Evolutionary conservation across 75 land plant genomes (phyloP).

Genomic region (Azolla pinnata): DNA sequence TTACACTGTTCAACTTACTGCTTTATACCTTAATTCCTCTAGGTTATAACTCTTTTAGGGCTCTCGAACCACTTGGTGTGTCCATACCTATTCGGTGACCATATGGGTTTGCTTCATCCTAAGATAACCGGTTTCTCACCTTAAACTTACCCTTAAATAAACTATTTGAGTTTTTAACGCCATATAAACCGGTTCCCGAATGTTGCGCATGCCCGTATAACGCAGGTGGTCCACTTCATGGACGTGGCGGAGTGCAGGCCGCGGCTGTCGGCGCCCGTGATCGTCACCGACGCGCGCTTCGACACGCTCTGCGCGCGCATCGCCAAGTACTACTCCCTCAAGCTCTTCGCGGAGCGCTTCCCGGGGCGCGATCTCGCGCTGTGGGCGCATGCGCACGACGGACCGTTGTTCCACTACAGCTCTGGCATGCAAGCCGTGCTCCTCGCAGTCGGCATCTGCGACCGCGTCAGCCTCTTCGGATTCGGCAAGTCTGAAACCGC

Average conservation of each 20-base stretch:
- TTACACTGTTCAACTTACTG: no score
- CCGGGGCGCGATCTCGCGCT: background rate
- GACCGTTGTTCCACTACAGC: conserved; percentile 23
- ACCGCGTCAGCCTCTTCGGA: conserved; percentile 21
- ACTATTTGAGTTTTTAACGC: no score
- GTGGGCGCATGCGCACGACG: conserved; percentile 13
- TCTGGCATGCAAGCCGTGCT: conserved; percentile 33
- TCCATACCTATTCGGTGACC: no score
- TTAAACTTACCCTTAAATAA: no score
- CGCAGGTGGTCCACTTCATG: conserved; percentile 21
- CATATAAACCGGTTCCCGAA: no score
- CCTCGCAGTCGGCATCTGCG: conserved; percentile 26
- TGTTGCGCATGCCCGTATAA: no score
- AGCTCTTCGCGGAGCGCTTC: conserved; percentile 10
- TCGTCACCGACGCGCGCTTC: conserved; percentile 28
- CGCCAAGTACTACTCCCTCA: conserved; percentile 26
- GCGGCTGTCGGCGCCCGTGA: conserved; percentile 15
- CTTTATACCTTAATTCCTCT: no score
- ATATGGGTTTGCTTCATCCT: no score
- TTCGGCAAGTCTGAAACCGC: conserved; percentile 22
- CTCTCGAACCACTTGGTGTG: no score
- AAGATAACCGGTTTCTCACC: no score
- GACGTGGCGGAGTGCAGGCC: conserved; percentile 15
- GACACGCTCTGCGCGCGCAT: conserved; percentile 23
- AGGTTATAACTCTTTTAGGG: no score